A percentile compares a stretch with the other conserved stretches of the same genome.
Evolutionary conservation across 257 asterid species (phyloP).

Genomic region (Orobanche coerulescens): DNA sequence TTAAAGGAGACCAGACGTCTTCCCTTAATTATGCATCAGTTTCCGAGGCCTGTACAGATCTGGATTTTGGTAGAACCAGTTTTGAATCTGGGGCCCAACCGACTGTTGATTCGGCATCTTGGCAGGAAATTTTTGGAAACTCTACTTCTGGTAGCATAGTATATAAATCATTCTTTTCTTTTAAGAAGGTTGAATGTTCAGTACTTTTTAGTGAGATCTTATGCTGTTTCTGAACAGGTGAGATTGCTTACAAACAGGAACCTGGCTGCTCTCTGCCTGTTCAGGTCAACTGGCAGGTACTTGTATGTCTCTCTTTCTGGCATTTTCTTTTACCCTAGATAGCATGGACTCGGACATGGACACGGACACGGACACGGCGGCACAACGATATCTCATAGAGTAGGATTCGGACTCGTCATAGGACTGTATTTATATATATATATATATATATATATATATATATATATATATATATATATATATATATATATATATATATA

Average conservation of each 20-base stretch:
- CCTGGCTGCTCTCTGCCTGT: conserved; percentile 30
- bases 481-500: no score
- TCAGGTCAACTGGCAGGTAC: conserved; percentile 52
- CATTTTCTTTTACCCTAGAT: not conserved
- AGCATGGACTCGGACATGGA: no score
- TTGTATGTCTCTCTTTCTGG: not conserved
- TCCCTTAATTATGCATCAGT: conserved; percentile 27
- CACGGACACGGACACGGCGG: no score
- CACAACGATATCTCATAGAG: no score
- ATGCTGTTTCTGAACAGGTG: conserved; percentile 42
- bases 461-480: no score
- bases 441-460: no score
- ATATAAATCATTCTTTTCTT: not conserved
- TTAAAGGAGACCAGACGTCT: conserved; percentile 32
- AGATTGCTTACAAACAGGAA: conserved; percentile 34
- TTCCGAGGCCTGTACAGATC: conserved; percentile 24
- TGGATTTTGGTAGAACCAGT: conserved; percentile 26
- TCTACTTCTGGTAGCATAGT: conserved; percentile 34
- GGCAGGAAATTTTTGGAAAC: conserved; percentile 42
- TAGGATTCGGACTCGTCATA: no score
- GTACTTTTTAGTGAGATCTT: not conserved
- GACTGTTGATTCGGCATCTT: conserved; percentile 34
- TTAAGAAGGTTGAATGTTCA: not conserved
- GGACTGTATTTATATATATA: no score
- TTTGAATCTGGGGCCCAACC: conserved; percentile 29